Evolutionary conservation across 1,284 basidiomycete species (phyloP), one percentile per base, ranked within the genome.

Genomic region (Grifola frondosa): DNA sequence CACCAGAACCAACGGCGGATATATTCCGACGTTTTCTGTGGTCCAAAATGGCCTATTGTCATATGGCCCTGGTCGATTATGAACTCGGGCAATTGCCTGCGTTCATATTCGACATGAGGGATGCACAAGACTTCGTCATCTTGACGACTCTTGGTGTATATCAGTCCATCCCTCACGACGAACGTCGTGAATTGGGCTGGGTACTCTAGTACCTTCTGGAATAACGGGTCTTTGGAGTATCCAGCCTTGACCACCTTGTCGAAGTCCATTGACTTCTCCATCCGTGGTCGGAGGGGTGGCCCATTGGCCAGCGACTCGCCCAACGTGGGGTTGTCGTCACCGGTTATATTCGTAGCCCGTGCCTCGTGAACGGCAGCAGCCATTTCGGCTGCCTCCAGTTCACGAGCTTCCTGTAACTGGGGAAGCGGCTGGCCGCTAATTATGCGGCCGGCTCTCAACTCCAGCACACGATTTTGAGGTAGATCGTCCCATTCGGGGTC

Each of bases 1-100:
- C 67, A 69, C 66, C 66, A 69, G 39, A 58, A 66, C 53, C 53
- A 63, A 4, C 54, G 25, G 48, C 52, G 60, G 3, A 40, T 8
- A 36, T 63, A 66, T 7, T 59, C 57, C 1, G 43, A 36, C 0
- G 63, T 65, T 11, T 57, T 48, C 21, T 53, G 46, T 0, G 43
- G 7, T 0, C 61, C 62, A 6, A 54, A 42, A 42, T 67, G 65
- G 1, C 62, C 60, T 5, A 66, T 21, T 0, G 46, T 40, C 0
- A n/a, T 4, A 40, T 66, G 64, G 0, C 57, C 62, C 15, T 56
- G 44, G 12, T 52, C 48, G 1, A 65, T 44, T 4, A 64, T 39
- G 0, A 57, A 32, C 34, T 58, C 56, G 4, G 41, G n/a, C 5
- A 62, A 17, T 2, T 19, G 21, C 6, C 42, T 23, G 19, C 35